Conservation (phyloP, 345 rosid species). For the Acer yangbiense region DNA sequence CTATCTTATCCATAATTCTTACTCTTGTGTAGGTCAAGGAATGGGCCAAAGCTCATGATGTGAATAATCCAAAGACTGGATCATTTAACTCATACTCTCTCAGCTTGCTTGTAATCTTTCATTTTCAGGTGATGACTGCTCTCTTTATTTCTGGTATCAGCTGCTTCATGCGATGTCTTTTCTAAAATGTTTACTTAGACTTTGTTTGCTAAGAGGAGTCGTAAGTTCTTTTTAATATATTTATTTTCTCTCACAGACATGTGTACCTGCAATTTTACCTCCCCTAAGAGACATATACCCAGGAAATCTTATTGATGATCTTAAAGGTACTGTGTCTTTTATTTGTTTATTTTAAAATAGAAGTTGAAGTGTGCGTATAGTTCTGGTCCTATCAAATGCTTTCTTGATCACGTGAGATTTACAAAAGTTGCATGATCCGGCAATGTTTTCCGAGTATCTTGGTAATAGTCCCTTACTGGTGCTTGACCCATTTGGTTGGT, state of each 20-base stretch:
- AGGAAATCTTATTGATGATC: constrained; percentile 63
- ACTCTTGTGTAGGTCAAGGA: constrained; percentile 73
- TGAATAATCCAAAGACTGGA: constrained; percentile 73
- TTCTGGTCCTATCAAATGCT: background rate
- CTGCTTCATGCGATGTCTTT: background rate
- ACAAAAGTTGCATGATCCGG: background rate
- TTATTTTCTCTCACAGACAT: constrained; percentile 56
- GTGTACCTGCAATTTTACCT: constrained; percentile 85
- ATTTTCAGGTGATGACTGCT: constrained; percentile 68
- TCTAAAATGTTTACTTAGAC: background rate
- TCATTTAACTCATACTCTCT: constrained; percentile 82
- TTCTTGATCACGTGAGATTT: background rate
- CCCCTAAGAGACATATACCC: constrained; percentile 79
- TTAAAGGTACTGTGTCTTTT: constrained; percentile 53
- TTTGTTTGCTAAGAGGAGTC: background rate
- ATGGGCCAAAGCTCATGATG: constrained; percentile 89
- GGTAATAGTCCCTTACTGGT: background rate
- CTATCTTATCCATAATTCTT: background rate
- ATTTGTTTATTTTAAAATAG: background rate
- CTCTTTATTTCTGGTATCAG: background rate
- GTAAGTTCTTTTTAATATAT: background rate
- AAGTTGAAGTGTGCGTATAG: background rate
- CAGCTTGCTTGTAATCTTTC: constrained; percentile 83
- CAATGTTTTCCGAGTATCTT: background rate
- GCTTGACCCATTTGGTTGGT: background rate